Evolutionary conservation across 225 moss, liverwort and hornwort species (phyloP), one percentile per base, ranked within the genome.

Genomic region (Antitrichia curtipendula): DNA sequence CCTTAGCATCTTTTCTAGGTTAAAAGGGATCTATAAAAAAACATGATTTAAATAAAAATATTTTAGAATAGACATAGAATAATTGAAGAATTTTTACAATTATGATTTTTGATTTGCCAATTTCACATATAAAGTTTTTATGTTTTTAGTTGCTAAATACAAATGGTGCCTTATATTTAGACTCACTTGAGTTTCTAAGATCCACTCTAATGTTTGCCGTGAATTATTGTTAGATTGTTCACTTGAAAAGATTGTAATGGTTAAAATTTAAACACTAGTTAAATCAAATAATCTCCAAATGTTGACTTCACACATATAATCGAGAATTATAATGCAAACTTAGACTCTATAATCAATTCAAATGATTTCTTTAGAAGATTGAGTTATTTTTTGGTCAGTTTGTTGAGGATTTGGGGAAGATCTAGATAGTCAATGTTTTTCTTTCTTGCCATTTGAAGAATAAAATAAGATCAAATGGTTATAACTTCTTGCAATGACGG

Each of bases 181-280:
- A 29, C 1, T 31, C 18, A 29, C 3, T 7, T 29, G 29, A 1
- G 4, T 73, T 47, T 47, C 7, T 29, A 31, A 73, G 29, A 73
- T 73, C 2, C 18, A 18, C 1, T 72, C 6, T 29, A 34, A 14
- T 52, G 4, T 4, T 9, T 76, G 14, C 2, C 0, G 0, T 74
- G 9, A 76, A 52, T 53, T 15, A 53, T 24, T 16, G 23, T 15
- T 6, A 36, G 3, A 21, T 2, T 4, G 0, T 23, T 53, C 3
- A 23, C 15, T 52, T 52, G 4, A 76, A 24, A 36, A 36, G 16
- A 36, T 24, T 76, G 2, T 23, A 53, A 76, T 24, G 15, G 3
- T 22, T 2, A 1, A 24, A 34, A 36, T 50, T 36, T 3, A 20
- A 32, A 7, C 22, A 18, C 4, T 8, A 34, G 0, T 52, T 52